These are phyloP conservation scores for Lipomyces chichibuensis DNA, from an alignment of 805 yeast species.

Conservation along the genomic window DNA sequence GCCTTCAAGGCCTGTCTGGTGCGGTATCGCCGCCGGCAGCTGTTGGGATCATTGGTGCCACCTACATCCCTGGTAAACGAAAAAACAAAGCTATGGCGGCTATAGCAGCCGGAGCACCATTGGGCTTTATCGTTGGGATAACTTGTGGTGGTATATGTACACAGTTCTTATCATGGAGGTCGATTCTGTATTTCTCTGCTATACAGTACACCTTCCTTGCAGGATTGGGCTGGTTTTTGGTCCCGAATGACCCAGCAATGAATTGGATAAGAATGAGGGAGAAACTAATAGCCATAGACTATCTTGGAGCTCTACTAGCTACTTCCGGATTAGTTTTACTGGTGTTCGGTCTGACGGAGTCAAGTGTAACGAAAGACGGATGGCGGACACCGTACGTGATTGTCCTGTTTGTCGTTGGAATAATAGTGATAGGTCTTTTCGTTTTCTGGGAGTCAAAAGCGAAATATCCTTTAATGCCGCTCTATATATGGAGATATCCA, in stretches of 20 bases:
- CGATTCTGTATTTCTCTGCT: slow-evolving; percentile 49
- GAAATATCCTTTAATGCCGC: slow-evolving; percentile 53
- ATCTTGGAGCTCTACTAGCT: slow-evolving; percentile 50
- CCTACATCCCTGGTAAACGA: slow-evolving; percentile 39
- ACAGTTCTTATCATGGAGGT: slow-evolving; percentile 49
- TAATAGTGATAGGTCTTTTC: slow-evolving; percentile 44
- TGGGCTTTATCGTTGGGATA: slow-evolving; percentile 51
- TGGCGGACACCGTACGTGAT: slow-evolving; percentile 55
- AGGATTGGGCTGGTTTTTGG: slow-evolving; percentile 38
- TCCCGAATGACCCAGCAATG: slow-evolving; percentile 47
- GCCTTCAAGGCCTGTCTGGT: slow-evolving; percentile 49
- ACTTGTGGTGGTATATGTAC: slow-evolving; percentile 52
- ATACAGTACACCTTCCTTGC: slow-evolving; percentile 46
- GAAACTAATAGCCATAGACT: slow-evolving; percentile 48
- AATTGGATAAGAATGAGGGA: slow-evolving; percentile 44
- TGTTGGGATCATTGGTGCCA: slow-evolving; percentile 50
- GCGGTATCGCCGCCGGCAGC: slow-evolving; percentile 54
- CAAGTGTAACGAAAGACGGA: slow-evolving; percentile 47
- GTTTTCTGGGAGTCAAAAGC: slow-evolving; percentile 48
- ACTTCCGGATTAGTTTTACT: slow-evolving; percentile 50
- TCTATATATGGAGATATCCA: slow-evolving; percentile 48
- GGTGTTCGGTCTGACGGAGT: slow-evolving; percentile 52
- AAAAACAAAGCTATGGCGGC: slow-evolving; percentile 39
- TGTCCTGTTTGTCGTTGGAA: slow-evolving; percentile 50
- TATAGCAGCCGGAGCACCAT: slow-evolving; percentile 55